A percentile compares a stretch with the other conserved stretches of the same genome.
These are phyloP conservation scores for Penicillium sclerotiorum DNA, from an alignment of 2,329 filamentous ascomycete species.

Conservation along the genomic window DNA sequence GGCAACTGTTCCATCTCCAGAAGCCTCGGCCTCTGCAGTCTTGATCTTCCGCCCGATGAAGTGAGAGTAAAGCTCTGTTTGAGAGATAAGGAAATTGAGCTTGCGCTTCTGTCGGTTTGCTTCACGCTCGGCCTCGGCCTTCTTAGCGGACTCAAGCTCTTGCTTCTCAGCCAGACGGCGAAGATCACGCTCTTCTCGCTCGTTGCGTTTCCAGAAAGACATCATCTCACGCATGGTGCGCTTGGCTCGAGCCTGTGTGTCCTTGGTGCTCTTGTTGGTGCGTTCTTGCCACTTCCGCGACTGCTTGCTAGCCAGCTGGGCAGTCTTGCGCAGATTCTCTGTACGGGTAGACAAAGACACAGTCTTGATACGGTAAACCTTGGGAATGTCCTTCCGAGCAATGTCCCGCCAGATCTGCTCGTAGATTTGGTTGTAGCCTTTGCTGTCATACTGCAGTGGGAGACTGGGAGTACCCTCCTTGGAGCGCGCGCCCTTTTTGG, in stretches of 20 bases:
- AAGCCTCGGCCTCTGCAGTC: conserved; percentile 92
- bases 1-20: conserved; percentile 75
- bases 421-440: conserved; percentile 95
- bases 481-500: conserved; percentile 46
- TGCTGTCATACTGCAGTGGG: conserved; percentile 74
- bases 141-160: conserved; percentile 94
- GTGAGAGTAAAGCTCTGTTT: conserved; percentile 98
- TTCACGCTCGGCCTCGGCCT: conserved; percentile 95
- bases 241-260: conserved; percentile 94
- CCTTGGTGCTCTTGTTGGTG: conserved; percentile 98
- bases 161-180: conserved; percentile 93
- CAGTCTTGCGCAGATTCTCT: conserved; percentile 97
- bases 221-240: conserved; percentile 99
- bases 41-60: conserved; percentile 99
- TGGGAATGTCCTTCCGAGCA: conserved; percentile 88
- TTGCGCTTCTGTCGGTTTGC: conserved; percentile 97
- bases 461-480: conserved; percentile 52
- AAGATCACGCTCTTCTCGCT: conserved; percentile 92
- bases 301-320: conserved; percentile 94
- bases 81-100: conserved; percentile 98
- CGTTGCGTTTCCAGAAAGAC: conserved; percentile 98
- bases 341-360: conserved; percentile 83
- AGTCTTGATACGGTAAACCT: conserved; percentile 84
- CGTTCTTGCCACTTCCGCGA: conserved; percentile 95
- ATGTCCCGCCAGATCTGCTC: conserved; percentile 97